Evolutionary conservation across 805 yeast species (phyloP), one percentile per base, ranked within the genome.

Genomic region (Schwanniomyces pseudopolymorphus): DNA sequence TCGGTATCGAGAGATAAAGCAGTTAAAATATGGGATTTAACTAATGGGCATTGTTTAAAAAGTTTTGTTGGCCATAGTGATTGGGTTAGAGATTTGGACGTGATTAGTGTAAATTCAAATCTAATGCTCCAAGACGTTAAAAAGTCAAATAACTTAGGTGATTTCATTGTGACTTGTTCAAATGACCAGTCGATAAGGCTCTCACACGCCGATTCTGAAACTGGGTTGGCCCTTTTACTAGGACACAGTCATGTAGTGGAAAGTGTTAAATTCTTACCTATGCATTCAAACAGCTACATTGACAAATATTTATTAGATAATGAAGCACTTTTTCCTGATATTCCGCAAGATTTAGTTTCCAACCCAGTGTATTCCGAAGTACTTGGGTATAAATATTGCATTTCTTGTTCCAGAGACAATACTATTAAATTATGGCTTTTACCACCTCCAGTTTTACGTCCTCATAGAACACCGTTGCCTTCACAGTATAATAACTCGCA

Each of bases 201-300:
- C 21, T 78, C 89, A 0, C 87, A 84, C 63, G 73, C 81, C 51
- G 74, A 73, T 19, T 74, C 85, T 0, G 91, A 91, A 0, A 81
- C 83, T 1, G 89, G 89, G 1, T 63, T 84, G 6, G 80, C 87
- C 0, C 67, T 83, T 38, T 75, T 89, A 59, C 60, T 83, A 17
- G 96, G 95, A 0, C 97, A 91, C 65, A 75, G 77, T 13, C 96
- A 89, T 66, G 97, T 89, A 11, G 77, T 91, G 10, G 97, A 91
- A 59, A 77, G 80, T 33, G 84, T 80, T 8, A 75, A 75, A 36
- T 82, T 89, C 51, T 75, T 90, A 14, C 96, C 96, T 0, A 51
- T 59, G 36, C 50, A 63, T 0, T 67, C 84, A 4, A 76, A 79
- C 56, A 52, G 56, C 24, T 71, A 70, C 48, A 58, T 88, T 20